Conservation (phyloP, 257 asterid genomes). For the Nicotiana paniculata region DNA sequence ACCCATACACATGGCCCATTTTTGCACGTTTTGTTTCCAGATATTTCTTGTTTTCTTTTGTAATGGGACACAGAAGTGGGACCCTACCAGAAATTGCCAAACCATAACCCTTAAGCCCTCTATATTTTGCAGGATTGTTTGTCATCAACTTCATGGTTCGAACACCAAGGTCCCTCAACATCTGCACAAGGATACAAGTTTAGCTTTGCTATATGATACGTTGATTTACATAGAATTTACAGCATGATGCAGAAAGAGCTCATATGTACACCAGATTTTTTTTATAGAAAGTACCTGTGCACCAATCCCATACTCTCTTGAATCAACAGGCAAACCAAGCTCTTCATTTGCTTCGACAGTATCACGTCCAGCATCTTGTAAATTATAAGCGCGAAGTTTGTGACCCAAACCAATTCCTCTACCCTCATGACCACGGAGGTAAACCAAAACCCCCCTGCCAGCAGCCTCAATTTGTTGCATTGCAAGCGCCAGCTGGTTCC, state of each 20-base stretch:
- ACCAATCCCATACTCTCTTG: slow-evolving; percentile 96
- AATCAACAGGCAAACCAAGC: slow-evolving; percentile 90
- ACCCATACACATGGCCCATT: slow-evolving; percentile 91
- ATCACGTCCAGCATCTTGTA: slow-evolving; percentile 92
- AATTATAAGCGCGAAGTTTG: slow-evolving; percentile 88
- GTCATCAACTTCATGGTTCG: slow-evolving; percentile 96
- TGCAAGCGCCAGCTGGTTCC: slow-evolving; percentile 78
- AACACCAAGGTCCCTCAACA: slow-evolving; percentile 91
- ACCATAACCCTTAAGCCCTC: slow-evolving; percentile 92
- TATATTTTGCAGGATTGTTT: slow-evolving; percentile 90
- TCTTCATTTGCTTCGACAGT: slow-evolving; percentile 97
- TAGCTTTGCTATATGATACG: neutral
- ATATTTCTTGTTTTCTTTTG: slow-evolving; percentile 80
- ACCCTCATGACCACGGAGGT: slow-evolving; percentile 98
- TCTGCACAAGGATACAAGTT: slow-evolving; percentile 41
- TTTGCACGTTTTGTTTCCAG: slow-evolving; percentile 85
- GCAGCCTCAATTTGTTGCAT: slow-evolving; percentile 95
- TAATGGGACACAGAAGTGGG: slow-evolving; percentile 66
- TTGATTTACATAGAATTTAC: neutral
- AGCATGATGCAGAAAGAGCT: neutral
- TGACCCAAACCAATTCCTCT: slow-evolving; percentile 97
- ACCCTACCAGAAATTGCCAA: slow-evolving; percentile 79
- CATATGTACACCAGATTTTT: neutral
- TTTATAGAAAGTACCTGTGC: slow-evolving; percentile 63
- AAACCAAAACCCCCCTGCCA: slow-evolving; percentile 82